These are phyloP conservation scores for Fragaria nilgerrensis DNA, from an alignment of 306 rosid genomes.

Conservation along the genomic window DNA sequence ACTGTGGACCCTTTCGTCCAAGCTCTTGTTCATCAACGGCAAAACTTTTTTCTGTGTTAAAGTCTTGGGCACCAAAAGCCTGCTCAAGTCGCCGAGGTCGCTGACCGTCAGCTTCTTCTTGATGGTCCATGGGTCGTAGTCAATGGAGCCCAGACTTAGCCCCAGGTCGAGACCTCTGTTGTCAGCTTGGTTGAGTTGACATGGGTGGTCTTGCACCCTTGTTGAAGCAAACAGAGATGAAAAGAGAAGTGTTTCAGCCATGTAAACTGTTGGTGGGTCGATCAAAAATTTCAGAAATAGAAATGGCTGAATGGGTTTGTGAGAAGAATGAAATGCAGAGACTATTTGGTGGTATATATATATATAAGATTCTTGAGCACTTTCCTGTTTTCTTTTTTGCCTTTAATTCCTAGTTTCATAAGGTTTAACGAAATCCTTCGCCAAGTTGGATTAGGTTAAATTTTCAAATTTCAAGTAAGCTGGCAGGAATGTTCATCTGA, in stretches of 20 bases:
- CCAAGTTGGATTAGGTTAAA: background rate
- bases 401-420: background rate
- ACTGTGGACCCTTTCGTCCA: background rate
- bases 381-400: background rate
- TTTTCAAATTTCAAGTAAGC: background rate
- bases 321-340: background rate
- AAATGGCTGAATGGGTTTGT: background rate
- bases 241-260: background rate
- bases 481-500: background rate
- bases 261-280: background rate
- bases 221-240: background rate
- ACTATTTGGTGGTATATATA: background rate
- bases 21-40: background rate
- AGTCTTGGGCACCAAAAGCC: background rate
- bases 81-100: background rate
- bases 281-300: no score
- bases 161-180: background rate
- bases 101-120: background rate
- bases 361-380: background rate
- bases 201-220: background rate
- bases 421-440: background rate
- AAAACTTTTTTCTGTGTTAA: background rate
- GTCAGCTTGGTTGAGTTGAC: background rate
- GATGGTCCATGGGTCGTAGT: background rate
- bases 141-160: background rate